Conservation (phyloP, 768 basidiomycete genomes). For the Boletus rubropictus region DNA sequence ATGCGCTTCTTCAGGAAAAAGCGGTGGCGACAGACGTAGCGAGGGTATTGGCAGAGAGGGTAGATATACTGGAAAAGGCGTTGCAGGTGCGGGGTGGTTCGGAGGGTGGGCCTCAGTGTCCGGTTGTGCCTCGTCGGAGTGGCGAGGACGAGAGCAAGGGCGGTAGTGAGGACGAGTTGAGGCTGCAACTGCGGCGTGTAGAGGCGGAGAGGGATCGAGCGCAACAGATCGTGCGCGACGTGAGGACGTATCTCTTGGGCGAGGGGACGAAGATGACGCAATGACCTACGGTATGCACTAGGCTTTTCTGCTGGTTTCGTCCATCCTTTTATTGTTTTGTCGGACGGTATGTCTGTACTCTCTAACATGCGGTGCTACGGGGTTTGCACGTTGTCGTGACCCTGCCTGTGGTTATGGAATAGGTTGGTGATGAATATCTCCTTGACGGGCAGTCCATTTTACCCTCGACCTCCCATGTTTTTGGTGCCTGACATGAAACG, state of each 20-base stretch:
- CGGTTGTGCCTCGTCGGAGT: too few species aligned
- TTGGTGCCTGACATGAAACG: too few species aligned
- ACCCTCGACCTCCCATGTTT: too few species aligned
- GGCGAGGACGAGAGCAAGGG: not conserved
- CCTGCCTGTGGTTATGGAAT: too few species aligned
- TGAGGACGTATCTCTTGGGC: constrained; percentile 18
- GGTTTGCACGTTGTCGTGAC: too few species aligned
- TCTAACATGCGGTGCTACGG: too few species aligned
- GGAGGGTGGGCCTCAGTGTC: not conserved
- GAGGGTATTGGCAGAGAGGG: constrained; percentile 20
- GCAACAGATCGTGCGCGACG: constrained; percentile 10
- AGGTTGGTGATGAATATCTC: too few species aligned
- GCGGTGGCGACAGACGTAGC: constrained; percentile 13
- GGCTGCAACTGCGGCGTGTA: constrained; percentile 8
- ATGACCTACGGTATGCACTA: not conserved
- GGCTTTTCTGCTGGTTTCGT: too few species aligned
- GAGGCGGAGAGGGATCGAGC: constrained; percentile 21
- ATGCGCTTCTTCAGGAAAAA: constrained; percentile 15
- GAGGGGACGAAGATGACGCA: not conserved
- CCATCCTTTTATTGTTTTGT: too few species aligned
- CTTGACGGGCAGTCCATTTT: too few species aligned
- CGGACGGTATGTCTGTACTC: too few species aligned
- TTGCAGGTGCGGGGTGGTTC: constrained; percentile 3
- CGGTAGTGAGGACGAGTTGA: constrained; percentile 1
- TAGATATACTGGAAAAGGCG: constrained; percentile 20